Evolutionary conservation across 2,329 filamentous ascomycete species (phyloP).

Genomic region (Harringtonia aguacate): DNA sequence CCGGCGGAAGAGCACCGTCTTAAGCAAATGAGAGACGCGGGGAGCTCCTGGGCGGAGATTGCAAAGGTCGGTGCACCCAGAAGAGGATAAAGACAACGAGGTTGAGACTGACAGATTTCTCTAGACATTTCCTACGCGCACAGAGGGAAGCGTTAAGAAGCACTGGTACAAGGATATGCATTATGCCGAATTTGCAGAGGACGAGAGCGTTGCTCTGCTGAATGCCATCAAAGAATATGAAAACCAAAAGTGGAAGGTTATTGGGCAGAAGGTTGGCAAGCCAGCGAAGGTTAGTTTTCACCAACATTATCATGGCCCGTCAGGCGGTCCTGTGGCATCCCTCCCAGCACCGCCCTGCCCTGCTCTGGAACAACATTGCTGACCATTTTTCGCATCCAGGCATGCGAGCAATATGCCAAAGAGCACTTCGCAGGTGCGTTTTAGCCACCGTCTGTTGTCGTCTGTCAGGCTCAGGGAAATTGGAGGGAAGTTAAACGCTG

Average conservation of each 20-base stretch:
- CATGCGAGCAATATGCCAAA: conserved; percentile 76
- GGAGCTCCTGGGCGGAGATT: conserved; percentile 95
- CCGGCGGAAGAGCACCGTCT: conserved; percentile 84
- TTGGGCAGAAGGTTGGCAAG: conserved; percentile 94
- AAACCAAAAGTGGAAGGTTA: conserved; percentile 96
- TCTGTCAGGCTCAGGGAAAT: too few relatives aligned
- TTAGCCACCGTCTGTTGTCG: not conserved
- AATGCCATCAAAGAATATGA: conserved; percentile 98
- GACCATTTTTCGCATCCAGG: conserved; percentile 13
- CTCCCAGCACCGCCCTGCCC: too few relatives aligned
- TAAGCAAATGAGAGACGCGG: conserved; percentile 88
- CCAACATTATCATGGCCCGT: too few relatives aligned
- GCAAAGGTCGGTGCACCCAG: conserved; percentile 61
- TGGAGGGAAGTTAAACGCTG: not conserved
- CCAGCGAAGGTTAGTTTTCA: conserved; percentile 65
- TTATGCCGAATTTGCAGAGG: conserved; percentile 95
- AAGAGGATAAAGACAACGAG: not conserved
- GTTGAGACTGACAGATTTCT: too few relatives aligned
- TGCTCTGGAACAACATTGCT: too few relatives aligned
- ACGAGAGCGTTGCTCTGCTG: conserved; percentile 77
- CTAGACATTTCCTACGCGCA: conserved; percentile 82
- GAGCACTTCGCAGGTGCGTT: conserved; percentile 57
- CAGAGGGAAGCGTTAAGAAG: conserved; percentile 97
- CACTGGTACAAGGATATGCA: conserved; percentile 99
- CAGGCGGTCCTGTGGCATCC: too few relatives aligned